phyloP scores from a whole-genome alignment of 2,329 filamentous ascomycete species.

The Colletotrichum ledebouriae region DNA sequence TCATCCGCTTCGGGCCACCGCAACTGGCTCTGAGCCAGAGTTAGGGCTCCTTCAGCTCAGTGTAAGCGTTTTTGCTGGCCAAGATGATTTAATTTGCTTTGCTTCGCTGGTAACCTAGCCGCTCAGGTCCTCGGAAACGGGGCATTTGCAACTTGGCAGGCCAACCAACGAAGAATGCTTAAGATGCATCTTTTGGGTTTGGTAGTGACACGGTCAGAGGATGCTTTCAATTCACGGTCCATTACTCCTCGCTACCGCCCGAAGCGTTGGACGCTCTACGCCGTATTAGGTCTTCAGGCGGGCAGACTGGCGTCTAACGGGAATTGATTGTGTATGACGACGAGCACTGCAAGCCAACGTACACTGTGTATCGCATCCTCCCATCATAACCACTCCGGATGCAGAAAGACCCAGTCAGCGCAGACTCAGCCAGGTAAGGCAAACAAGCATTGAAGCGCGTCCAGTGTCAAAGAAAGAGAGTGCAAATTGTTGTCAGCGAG shows the following conservation, averaged over 20 bases:
- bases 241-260: slow-evolving; percentile 9
- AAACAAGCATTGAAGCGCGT: slow-evolving; percentile 11
- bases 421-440: background rate
- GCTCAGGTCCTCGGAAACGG: slow-evolving; percentile 35
- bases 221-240: slow-evolving; percentile 13
- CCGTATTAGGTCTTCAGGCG: background rate
- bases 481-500: slow-evolving; percentile 3
- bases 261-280: background rate
- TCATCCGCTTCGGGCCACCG: background rate
- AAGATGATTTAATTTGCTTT: background rate
- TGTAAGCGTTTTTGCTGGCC: slow-evolving; percentile 30
- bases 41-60: slow-evolving; percentile 9
- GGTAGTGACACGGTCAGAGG: slow-evolving; percentile 3
- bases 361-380: slow-evolving; percentile 14
- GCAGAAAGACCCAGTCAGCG: background rate
- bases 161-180: slow-evolving; percentile 40
- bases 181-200: slow-evolving; percentile 1
- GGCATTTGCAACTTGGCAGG: slow-evolving; percentile 38
- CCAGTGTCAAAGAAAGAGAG: slow-evolving; percentile 11
- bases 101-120: slow-evolving; percentile 11
- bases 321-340: slow-evolving; percentile 15
- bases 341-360: slow-evolving; percentile 10
- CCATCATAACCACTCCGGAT: slow-evolving; percentile 17
- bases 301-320: background rate
- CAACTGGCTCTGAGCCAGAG: slow-evolving; percentile 11